Evolutionary conservation across 225 moss, liverwort and hornwort genomes (phyloP).

Genomic region (Marchantia paleacea): DNA sequence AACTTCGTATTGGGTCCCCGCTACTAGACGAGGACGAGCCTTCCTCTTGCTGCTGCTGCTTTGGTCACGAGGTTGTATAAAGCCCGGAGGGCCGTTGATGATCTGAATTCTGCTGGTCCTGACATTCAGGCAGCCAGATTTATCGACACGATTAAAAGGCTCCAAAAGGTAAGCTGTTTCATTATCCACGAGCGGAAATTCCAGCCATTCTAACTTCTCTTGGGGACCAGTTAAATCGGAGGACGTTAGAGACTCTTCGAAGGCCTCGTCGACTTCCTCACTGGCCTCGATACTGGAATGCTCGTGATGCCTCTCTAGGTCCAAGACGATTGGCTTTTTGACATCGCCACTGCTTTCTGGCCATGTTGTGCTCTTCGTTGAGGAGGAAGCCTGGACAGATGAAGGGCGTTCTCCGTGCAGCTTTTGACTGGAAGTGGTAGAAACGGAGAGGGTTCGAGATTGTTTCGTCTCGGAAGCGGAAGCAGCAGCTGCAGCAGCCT

Average conservation of each 20-base stretch:
- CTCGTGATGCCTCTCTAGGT: background rate
- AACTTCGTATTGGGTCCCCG: slow-evolving; percentile 32
- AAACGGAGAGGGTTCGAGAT: background rate
- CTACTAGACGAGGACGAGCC: slow-evolving; percentile 13
- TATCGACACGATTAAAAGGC: slow-evolving; percentile 15
- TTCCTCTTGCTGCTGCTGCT: background rate
- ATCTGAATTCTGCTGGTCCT: slow-evolving; percentile 28
- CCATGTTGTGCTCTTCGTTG: background rate
- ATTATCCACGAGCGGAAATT: slow-evolving; percentile 27
- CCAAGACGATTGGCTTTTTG: background rate
- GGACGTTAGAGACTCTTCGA: background rate
- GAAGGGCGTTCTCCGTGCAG: background rate
- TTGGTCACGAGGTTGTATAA: background rate
- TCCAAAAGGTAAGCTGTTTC: slow-evolving; percentile 27
- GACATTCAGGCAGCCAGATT: slow-evolving; percentile 16
- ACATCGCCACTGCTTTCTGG: background rate
- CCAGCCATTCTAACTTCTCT: slow-evolving; percentile 16
- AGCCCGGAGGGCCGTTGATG: slow-evolving; percentile 19
- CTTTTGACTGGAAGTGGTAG: background rate
- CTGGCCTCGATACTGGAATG: background rate
- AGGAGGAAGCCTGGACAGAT: background rate
- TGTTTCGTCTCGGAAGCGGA: background rate
- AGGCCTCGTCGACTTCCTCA: background rate
- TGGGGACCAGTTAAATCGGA: background rate
- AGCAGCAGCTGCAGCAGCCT: background rate